Conservation (phyloP, 257 asterid species). For the Eustoma russellianum region DNA sequence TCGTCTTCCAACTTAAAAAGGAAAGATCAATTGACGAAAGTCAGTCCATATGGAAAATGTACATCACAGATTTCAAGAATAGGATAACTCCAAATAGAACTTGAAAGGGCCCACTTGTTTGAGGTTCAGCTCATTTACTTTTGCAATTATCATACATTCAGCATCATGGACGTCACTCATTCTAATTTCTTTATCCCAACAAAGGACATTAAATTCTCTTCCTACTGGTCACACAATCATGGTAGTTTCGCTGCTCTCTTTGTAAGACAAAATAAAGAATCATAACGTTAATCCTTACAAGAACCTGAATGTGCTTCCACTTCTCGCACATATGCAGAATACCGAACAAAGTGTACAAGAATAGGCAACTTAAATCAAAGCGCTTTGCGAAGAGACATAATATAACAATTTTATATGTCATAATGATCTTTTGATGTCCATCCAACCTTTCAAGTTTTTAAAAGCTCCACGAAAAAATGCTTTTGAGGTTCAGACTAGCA, state of each 20-base stretch:
- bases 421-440: not conserved
- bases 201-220: not conserved
- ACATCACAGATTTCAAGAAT: not conserved
- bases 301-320: not conserved
- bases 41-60: slow-evolving; percentile 2
- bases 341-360: not conserved
- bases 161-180: not conserved
- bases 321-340: not conserved
- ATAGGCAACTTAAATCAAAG: not conserved
- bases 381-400: not conserved
- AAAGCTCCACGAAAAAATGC: not conserved
- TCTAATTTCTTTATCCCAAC: not conserved
- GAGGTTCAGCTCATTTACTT: not conserved
- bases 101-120: not conserved
- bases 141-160: not conserved
- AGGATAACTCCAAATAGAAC: not conserved
- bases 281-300: not conserved
- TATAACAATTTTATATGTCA: not conserved
- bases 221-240: not conserved
- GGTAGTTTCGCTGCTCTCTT: not conserved
- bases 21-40: not conserved
- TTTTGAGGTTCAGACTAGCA: not conserved
- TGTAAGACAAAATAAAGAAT: not conserved
- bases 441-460: not conserved
- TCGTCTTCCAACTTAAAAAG: slow-evolving; percentile 8